Percentiles rank a stretch among this genome's conserved stretches.
Conservation (phyloP, 2,329 filamentous ascomycete species). For the Tympanopsis confertula region DNA sequence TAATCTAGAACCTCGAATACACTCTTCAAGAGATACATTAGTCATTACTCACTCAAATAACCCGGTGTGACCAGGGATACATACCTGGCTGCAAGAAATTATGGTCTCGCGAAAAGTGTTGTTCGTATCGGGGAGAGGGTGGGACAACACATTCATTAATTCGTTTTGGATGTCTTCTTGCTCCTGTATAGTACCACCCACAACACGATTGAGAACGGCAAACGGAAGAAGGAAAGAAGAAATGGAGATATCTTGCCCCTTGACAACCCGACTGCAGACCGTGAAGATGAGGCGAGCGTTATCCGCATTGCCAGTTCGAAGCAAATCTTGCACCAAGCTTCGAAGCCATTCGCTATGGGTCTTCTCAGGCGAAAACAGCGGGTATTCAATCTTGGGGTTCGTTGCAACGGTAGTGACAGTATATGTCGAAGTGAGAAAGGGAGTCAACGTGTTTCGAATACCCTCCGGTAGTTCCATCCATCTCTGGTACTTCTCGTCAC, state of each 20-base stretch:
- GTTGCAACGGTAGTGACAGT: conserved; percentile 32
- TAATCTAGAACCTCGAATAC: conserved; percentile 57
- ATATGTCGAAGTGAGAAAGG: conserved; percentile 54
- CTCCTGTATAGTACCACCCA: conserved; percentile 43
- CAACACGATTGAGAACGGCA: conserved; percentile 49
- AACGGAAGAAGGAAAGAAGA: conserved; percentile 54
- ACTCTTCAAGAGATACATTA: conserved; percentile 25
- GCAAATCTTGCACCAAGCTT: conserved; percentile 45
- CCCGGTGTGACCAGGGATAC: conserved; percentile 6
- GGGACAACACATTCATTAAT: conserved; percentile 41
- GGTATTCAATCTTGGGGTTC: conserved; percentile 33
- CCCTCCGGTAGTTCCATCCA: conserved; percentile 51
- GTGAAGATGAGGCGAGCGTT: conserved; percentile 50
- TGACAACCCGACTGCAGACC: conserved; percentile 47
- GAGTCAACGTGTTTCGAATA: conserved; percentile 48
- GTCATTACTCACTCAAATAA: background rate
- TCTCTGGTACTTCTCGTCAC: conserved; percentile 20
- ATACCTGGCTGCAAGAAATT: conserved; percentile 51
- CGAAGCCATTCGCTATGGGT: conserved; percentile 51
- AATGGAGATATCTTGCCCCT: conserved; percentile 53
- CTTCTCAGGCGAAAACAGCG: conserved; percentile 37
- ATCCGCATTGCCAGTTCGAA: conserved; percentile 44
- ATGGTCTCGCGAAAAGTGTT: conserved; percentile 38
- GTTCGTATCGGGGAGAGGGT: conserved; percentile 11
- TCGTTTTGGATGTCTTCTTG: conserved; percentile 38